Percentiles rank a stretch among this genome's conserved stretches.
phyloP scores from a whole-genome alignment of 1,284 basidiomycete species.

The Hemileia vastatrix region DNA sequence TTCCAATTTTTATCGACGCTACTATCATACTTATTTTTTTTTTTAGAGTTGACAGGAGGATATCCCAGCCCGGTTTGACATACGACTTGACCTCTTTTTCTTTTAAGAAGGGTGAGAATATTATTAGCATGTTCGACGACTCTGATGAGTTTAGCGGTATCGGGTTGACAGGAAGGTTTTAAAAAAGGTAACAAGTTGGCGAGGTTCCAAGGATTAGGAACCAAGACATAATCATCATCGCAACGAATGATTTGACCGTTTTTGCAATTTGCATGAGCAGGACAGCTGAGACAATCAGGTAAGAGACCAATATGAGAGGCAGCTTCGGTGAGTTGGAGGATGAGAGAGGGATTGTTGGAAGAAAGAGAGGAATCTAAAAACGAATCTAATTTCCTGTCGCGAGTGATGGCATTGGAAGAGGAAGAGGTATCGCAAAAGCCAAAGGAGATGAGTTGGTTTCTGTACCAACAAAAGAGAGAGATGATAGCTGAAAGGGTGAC shows the following conservation, averaged over 20 bases:
- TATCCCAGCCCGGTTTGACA: conserved; percentile 53
- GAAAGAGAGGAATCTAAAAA: not conserved
- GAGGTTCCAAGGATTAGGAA: conserved; percentile 52
- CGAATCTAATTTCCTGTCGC: conserved; percentile 44
- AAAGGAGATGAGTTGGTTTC: conserved; percentile 56
- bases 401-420: conserved; percentile 56
- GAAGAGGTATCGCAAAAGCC: conserved; percentile 70
- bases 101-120: conserved; percentile 60
- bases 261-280: conserved; percentile 65
- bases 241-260: conserved; percentile 57
- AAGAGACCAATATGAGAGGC: conserved; percentile 54
- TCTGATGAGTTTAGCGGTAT: conserved; percentile 65
- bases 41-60: conserved; percentile 20
- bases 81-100: conserved; percentile 59
- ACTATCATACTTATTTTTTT: conserved; percentile 11
- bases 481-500: too few relatives aligned
- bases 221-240: conserved; percentile 63
- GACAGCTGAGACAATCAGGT: conserved; percentile 71
- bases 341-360: conserved; percentile 9
- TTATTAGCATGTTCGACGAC: conserved; percentile 67
- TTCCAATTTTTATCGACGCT: conserved; percentile 21
- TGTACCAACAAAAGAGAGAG: too few relatives aligned
- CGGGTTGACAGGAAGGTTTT: conserved; percentile 69
- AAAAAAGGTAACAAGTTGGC: conserved; percentile 49
- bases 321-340: conserved; percentile 44